phyloP scores from a whole-genome alignment of 2,329 filamentous ascomycete genomes.

The Fusarium hainanense region DNA sequence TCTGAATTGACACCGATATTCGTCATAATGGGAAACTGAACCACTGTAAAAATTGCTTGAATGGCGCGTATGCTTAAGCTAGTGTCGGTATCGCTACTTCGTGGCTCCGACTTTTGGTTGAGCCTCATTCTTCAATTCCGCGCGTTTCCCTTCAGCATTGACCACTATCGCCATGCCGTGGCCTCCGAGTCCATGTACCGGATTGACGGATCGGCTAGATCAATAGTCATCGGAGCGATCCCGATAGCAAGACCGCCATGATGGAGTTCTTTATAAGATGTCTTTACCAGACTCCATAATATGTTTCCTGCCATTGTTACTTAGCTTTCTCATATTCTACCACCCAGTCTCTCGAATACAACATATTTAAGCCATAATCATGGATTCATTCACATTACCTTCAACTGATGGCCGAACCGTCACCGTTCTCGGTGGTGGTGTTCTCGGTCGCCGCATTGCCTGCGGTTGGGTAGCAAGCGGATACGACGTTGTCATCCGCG shows the following conservation, averaged over 20 bases:
- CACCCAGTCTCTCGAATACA: too few relatives aligned
- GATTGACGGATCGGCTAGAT: not conserved
- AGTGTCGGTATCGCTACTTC: not conserved
- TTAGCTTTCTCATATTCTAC: too few relatives aligned
- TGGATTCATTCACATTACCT: constrained; percentile 6
- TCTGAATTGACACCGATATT: not conserved
- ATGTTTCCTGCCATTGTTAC: not conserved
- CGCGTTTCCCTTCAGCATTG: not conserved
- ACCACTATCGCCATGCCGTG: not conserved
- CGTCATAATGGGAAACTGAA: not conserved
- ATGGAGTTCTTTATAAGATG: not conserved
- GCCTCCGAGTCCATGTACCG: not conserved
- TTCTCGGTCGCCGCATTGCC: constrained; percentile 5
- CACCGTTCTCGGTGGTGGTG: constrained; percentile 4
- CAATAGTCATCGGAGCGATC: not conserved
- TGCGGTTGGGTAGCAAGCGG: constrained; percentile 21
- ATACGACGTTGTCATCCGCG: constrained; percentile 10
- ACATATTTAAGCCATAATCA: not conserved
- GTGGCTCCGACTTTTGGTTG: not conserved
- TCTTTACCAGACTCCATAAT: not conserved
- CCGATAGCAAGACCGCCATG: not conserved
- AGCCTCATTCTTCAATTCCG: constrained; percentile 2
- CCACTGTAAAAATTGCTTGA: not conserved
- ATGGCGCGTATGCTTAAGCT: not conserved
- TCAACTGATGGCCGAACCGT: not conserved